Conservation (phyloP, 2,329 filamentous ascomycete species). For the Tolypocladium ovalisporum region DNA sequence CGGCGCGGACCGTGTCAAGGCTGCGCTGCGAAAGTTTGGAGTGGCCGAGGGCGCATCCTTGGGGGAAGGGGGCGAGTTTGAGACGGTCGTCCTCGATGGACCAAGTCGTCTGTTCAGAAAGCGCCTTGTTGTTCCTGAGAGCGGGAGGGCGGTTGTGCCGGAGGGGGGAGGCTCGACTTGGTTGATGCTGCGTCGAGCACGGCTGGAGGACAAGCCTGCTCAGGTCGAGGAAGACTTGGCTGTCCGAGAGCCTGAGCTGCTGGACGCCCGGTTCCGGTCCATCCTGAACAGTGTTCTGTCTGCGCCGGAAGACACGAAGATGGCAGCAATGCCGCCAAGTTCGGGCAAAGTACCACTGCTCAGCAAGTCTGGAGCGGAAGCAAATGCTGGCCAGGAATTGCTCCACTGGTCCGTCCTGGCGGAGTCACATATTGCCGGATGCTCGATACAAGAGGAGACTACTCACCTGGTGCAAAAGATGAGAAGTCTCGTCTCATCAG, state of each 20-base stretch:
- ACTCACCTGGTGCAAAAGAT: conserved; percentile 35
- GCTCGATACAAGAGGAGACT: conserved; percentile 36
- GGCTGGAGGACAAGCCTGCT: conserved; percentile 31
- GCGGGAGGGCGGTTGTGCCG: conserved; percentile 38
- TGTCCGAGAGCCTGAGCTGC: conserved; percentile 49
- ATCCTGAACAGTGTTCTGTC: conserved; percentile 23
- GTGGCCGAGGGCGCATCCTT: conserved; percentile 59
- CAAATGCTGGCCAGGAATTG: conserved; percentile 8
- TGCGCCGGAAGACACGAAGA: neutral
- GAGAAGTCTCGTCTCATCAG: conserved; percentile 23
- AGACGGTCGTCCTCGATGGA: conserved; percentile 80
- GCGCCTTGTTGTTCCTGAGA: conserved; percentile 51
- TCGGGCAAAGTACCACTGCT: conserved; percentile 4
- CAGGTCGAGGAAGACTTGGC: conserved; percentile 7
- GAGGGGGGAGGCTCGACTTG: conserved; percentile 73
- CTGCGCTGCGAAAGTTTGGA: conserved; percentile 57
- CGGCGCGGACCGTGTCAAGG: conserved; percentile 35
- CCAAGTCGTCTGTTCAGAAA: conserved; percentile 62
- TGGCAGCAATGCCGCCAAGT: neutral
- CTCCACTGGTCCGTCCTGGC: conserved; percentile 29
- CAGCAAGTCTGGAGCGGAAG: neutral
- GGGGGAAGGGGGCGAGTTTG: conserved; percentile 92
- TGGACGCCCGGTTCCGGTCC: conserved; percentile 51
- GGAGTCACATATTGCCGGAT: conserved; percentile 8
- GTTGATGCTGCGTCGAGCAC: conserved; percentile 50